phyloP scores from a whole-genome alignment of 805 yeast genomes.

The Schwanniomyces occidentalis region DNA sequence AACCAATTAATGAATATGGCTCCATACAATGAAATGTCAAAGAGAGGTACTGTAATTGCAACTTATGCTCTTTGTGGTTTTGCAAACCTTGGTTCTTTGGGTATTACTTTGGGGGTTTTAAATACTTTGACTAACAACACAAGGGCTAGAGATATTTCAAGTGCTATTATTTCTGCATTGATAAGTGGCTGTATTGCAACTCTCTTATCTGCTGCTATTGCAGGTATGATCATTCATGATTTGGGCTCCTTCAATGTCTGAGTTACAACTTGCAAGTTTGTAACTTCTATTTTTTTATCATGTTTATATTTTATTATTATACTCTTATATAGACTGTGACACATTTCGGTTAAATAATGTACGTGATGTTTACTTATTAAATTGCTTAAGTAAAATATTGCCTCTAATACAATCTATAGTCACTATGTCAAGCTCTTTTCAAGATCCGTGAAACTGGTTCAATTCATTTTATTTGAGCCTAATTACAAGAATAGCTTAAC shows the following conservation, averaged over 20 bases:
- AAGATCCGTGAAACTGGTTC: too few relatives aligned
- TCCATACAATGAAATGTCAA: slow-evolving; percentile 47
- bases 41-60: slow-evolving; percentile 55
- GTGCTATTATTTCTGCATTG: slow-evolving; percentile 48
- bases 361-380: too few relatives aligned
- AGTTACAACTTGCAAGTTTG: not conserved
- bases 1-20: slow-evolving; percentile 38
- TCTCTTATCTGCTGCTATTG: slow-evolving; percentile 55
- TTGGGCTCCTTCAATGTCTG: slow-evolving; percentile 21
- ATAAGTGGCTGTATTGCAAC: slow-evolving; percentile 56
- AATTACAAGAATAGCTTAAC: too few relatives aligned
- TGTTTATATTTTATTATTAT: too few relatives aligned
- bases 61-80: slow-evolving; percentile 66
- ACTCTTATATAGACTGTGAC: too few relatives aligned
- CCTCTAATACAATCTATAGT: too few relatives aligned
- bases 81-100: slow-evolving; percentile 62
- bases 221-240: slow-evolving; percentile 63
- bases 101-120: slow-evolving; percentile 61
- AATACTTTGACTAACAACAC: slow-evolving; percentile 54
- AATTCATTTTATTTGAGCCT: too few relatives aligned
- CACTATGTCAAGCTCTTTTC: too few relatives aligned
- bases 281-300: not conserved
- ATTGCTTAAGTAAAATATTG: too few relatives aligned
- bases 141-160: slow-evolving; percentile 47
- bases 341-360: too few relatives aligned